Conservation (phyloP, 371 early-diverging fungal species). For the Rhizopus sp. region DNA sequence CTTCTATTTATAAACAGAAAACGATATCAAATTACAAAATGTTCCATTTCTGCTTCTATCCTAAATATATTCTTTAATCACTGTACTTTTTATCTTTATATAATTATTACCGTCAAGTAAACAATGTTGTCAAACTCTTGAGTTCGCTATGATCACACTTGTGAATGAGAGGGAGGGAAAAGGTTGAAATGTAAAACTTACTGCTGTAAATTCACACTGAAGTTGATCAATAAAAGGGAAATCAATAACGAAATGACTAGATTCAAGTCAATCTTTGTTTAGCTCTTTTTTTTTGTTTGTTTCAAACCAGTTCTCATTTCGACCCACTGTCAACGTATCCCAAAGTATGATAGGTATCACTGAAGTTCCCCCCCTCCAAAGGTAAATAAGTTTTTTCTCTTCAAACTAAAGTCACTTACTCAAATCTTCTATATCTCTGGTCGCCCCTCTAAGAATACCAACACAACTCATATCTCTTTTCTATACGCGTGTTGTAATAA, state of each 20-base stretch:
- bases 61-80: neutral
- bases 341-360: neutral
- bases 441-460: neutral
- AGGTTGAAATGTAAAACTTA: neutral
- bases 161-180: neutral
- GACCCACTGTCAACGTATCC: neutral
- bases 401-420: neutral
- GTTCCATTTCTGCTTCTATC: constrained; percentile 15
- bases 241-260: neutral
- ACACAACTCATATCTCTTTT: neutral
- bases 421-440: neutral
- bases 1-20: neutral
- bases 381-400: neutral
- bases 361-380: no score
- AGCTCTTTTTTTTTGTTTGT: no score
- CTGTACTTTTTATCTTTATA: neutral
- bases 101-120: constrained; percentile 6
- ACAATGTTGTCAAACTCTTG: neutral
- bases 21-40: constrained; percentile 8
- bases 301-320: neutral
- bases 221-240: neutral
- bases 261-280: neutral
- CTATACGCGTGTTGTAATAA: no score
- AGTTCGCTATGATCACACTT: neutral
- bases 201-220: neutral